phyloP scores from a whole-genome alignment of 371 early-diverging fungal genomes.

The Lichtheimia ramosa region DNA sequence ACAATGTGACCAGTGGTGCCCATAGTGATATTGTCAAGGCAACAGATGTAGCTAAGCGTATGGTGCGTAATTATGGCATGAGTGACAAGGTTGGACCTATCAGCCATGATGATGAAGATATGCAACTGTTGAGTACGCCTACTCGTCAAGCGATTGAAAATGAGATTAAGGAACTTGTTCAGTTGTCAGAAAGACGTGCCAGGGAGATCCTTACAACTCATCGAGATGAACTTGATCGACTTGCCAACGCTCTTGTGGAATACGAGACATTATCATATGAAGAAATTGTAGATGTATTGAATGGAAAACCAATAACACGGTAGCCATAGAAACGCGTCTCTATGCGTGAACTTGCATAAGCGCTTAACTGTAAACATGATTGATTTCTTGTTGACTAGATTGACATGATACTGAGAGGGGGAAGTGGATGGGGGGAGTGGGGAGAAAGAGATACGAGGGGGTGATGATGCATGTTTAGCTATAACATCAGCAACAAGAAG shows the following conservation, averaged over 20 bases:
- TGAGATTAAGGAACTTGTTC: conserved; percentile 79
- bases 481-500: neutral
- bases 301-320: conserved; percentile 8
- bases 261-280: conserved; percentile 90
- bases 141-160: conserved; percentile 82
- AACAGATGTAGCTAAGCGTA: conserved; percentile 85
- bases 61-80: conserved; percentile 96
- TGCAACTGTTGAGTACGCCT: conserved; percentile 65
- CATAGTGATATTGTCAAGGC: conserved; percentile 91
- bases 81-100: conserved; percentile 83
- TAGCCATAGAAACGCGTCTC: neutral
- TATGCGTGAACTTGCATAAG: neutral
- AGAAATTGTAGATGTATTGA: conserved; percentile 9
- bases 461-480: neutral
- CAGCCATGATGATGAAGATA: conserved; percentile 65
- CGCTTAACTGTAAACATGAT: no score
- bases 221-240: conserved; percentile 84
- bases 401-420: neutral
- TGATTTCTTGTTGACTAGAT: neutral
- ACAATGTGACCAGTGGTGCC: conserved; percentile 95
- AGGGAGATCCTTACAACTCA: conserved; percentile 68
- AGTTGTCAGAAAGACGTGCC: conserved; percentile 58
- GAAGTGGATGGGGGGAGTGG: neutral
- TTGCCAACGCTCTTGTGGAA: conserved; percentile 91
- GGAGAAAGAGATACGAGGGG: neutral